These are phyloP conservation scores for Gonium pectorale DNA, from an alignment of 139 green algal species.

Conservation along the genomic window DNA sequence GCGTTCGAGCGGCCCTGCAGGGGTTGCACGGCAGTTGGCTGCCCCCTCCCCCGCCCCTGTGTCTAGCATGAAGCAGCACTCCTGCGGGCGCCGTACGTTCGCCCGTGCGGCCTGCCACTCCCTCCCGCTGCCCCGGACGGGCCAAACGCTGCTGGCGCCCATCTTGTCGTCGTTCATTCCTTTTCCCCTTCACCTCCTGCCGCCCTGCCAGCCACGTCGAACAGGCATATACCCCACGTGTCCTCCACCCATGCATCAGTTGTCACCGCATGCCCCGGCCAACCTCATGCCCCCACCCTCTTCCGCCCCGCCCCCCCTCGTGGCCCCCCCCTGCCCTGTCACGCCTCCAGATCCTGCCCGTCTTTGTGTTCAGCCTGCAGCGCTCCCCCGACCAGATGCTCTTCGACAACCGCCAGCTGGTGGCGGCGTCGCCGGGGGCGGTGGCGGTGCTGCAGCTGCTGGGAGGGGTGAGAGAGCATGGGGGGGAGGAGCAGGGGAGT, in stretches of 20 bases:
- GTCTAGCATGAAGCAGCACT: too few relatives aligned
- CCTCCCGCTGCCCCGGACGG: too few relatives aligned
- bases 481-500: background rate
- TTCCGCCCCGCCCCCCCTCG: background rate
- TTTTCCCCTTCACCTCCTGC: too few relatives aligned
- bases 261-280: background rate
- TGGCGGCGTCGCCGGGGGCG: slow-evolving; percentile 43
- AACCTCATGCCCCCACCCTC: background rate
- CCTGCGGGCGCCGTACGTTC: too few relatives aligned
- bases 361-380: slow-evolving; percentile 58
- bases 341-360: slow-evolving; percentile 47
- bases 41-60: too few relatives aligned
- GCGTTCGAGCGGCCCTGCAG: too few relatives aligned
- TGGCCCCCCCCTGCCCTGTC: background rate
- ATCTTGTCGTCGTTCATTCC: too few relatives aligned
- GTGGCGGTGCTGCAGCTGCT: slow-evolving; percentile 66
- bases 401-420: slow-evolving; percentile 24
- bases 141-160: too few relatives aligned
- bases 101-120: too few relatives aligned
- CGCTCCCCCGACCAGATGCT: slow-evolving; percentile 22
- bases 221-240: too few relatives aligned
- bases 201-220: too few relatives aligned
- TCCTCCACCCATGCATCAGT: background rate
- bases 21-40: too few relatives aligned
- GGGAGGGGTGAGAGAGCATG: slow-evolving; percentile 11